Evolutionary conservation across 257 asterid genomes (phyloP).

Genomic region (Lithospermum erythrorhizon): DNA sequence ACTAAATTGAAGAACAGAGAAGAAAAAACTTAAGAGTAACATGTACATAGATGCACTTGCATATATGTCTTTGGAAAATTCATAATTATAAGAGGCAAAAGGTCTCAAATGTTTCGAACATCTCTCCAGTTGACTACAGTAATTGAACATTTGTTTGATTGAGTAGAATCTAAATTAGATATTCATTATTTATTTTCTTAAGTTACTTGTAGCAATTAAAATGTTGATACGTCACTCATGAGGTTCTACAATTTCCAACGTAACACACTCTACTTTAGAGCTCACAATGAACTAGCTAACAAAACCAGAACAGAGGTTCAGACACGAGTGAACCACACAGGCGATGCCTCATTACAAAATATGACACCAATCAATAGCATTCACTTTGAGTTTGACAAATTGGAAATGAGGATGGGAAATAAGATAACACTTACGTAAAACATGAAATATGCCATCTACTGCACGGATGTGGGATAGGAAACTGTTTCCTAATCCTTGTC

Average conservation of each 20-base stretch:
- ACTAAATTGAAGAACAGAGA: not conserved
- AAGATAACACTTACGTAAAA: constrained; percentile 43
- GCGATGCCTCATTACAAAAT: not conserved
- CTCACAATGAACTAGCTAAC: not conserved
- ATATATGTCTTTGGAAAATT: no score
- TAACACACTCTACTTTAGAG: not conserved
- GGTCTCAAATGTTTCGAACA: not conserved
- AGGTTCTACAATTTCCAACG: not conserved
- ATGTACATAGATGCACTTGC: not conserved
- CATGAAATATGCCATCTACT: constrained; percentile 98
- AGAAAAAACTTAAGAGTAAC: not conserved
- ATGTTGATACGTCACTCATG: not conserved
- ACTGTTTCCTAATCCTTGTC: constrained; percentile 94
- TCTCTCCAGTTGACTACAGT: not conserved
- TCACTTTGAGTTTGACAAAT: not conserved
- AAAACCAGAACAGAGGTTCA: not conserved
- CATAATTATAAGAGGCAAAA: not conserved
- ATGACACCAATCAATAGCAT: not conserved
- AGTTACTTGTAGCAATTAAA: not conserved
- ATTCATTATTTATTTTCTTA: not conserved
- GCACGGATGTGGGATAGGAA: constrained; percentile 97
- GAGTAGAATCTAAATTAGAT: no score
- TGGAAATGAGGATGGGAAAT: constrained; percentile 1
- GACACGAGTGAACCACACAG: not conserved
- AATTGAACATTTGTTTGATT: not conserved